phyloP scores from a whole-genome alignment of 2,329 filamentous ascomycete species.

The Hypoxylon sp. region DNA sequence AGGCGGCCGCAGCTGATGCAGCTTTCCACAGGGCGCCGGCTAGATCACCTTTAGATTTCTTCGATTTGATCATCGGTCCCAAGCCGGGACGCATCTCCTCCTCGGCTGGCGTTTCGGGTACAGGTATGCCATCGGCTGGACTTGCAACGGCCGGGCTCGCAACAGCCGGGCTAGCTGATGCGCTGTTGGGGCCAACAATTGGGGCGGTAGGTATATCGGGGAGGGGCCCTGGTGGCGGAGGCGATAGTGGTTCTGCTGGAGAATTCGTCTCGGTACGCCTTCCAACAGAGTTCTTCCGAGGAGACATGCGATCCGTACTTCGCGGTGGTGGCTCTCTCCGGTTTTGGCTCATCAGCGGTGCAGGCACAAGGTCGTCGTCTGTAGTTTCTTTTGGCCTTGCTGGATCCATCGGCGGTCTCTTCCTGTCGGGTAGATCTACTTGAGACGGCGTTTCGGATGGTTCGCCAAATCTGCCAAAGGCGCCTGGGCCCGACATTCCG shows the following conservation, averaged over 20 bases:
- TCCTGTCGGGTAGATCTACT: constrained; percentile 66
- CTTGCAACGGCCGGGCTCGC: constrained; percentile 41
- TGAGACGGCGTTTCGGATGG: constrained; percentile 47
- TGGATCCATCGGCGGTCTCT: constrained; percentile 71
- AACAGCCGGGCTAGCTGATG: constrained; percentile 32
- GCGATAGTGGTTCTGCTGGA: constrained; percentile 47
- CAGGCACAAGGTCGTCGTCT: constrained; percentile 64
- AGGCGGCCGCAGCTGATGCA: constrained; percentile 73
- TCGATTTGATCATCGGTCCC: constrained; percentile 89
- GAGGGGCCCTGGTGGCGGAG: constrained; percentile 22
- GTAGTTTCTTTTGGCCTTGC: constrained; percentile 56
- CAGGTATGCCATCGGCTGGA: constrained; percentile 42
- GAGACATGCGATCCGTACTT: constrained; percentile 58
- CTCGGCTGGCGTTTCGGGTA: constrained; percentile 41
- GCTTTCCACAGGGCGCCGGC: constrained; percentile 82
- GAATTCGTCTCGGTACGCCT: constrained; percentile 46
- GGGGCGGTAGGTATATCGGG: constrained; percentile 22
- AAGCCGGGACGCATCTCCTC: constrained; percentile 73
- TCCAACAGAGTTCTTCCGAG: constrained; percentile 54
- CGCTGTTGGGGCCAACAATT: constrained; percentile 27
- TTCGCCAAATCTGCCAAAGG: constrained; percentile 51
- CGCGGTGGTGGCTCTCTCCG: constrained; percentile 61
- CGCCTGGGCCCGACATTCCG: constrained; percentile 52
- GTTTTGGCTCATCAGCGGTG: constrained; percentile 62
- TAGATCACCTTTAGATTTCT: constrained; percentile 75